Base-by-base conservation (phyloP, 257 asterid genomes). In the Fraxinus anomala region DNA sequence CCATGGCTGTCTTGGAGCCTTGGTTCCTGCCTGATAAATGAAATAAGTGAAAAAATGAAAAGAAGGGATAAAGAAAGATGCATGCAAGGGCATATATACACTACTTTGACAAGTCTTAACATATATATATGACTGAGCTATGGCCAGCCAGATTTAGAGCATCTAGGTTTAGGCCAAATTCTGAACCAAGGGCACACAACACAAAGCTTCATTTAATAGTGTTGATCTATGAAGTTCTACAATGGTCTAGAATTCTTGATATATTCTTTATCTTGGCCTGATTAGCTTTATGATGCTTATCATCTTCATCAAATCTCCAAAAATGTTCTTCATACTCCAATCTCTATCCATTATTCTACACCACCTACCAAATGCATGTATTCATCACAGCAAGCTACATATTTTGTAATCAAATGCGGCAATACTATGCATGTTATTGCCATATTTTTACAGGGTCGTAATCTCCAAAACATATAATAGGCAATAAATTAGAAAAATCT, bases 1-100 rank as follows among this genome's bases (percentile, higher is more conserved):
- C 98, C 99, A 91, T 82, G 99, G 98, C 88, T 95, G 85, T 84
- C 99, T 90, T 0, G 99, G 99, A 81, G 96, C 98, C 84, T 85
- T 89, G 40, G 89, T 88, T 85, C 97, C 99, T 70, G 75, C 83
- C 97, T 91, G 75, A 42, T 40, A 79, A 65, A 74, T 33, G 75
- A 56, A 49, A 75, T 26, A 66, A 66, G 75, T 24, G 67, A 68
- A 56, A n/a, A 79, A 19, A 70, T 26, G 11, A 49, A 80, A 76
- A 76, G 56, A 44, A 54, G 63, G 54, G 44, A 42, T 31, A 73
- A 34, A 49, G 19, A 68, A 37, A 24, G 10, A 76, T 61, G 42
- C 54, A 66, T 23, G 54, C 39, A 72, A 67, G 24, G 68, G 59
- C 24, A 47, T 33, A 70, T 10, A 66, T 78, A 65, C 77, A 75